Conservation (phyloP, 2,329 filamentous ascomycete genomes). For the Fusarium dimerum region DNA sequence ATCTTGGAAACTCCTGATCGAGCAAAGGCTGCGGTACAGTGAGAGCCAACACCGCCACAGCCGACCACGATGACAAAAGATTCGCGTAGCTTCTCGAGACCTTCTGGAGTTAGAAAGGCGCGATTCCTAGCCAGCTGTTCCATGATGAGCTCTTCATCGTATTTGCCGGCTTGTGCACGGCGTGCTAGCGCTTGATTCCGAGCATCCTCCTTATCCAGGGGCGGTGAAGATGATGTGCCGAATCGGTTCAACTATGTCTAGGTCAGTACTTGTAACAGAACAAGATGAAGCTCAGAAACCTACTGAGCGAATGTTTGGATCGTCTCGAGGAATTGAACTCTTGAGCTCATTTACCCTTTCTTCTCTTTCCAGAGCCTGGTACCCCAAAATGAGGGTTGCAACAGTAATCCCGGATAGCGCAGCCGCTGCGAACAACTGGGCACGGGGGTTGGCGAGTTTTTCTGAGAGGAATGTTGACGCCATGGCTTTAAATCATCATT, state of each 20-base stretch:
- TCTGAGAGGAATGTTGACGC: constrained; percentile 46
- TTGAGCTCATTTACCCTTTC: constrained; percentile 59
- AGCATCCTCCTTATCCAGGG: constrained; percentile 60
- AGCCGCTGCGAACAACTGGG: constrained; percentile 72
- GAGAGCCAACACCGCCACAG: constrained; percentile 91
- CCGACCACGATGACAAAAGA: constrained; percentile 90
- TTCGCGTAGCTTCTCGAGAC: constrained; percentile 74
- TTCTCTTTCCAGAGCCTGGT: constrained; percentile 59
- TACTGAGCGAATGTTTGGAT: constrained; percentile 24
- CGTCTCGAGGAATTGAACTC: constrained; percentile 53
- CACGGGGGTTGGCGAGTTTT: constrained; percentile 45
- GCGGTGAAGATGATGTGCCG: constrained; percentile 51
- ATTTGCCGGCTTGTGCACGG: constrained; percentile 63
- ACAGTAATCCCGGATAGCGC: constrained; percentile 63
- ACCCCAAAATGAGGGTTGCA: constrained; percentile 61
- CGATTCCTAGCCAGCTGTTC: constrained; percentile 93
- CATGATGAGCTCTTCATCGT: constrained; percentile 78
- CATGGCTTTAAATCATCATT: constrained; percentile 31
- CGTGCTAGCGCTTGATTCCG: constrained; percentile 59
- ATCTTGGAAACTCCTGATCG: constrained; percentile 88
- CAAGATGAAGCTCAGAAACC: neutral
- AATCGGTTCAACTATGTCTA: constrained; percentile 58
- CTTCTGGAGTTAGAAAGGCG: constrained; percentile 83
- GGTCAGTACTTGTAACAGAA: constrained; percentile 16
- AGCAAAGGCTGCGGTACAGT: constrained; percentile 82